Conservation (phyloP, 2,329 filamentous ascomycete species). For the Colletotrichum siamense region DNA sequence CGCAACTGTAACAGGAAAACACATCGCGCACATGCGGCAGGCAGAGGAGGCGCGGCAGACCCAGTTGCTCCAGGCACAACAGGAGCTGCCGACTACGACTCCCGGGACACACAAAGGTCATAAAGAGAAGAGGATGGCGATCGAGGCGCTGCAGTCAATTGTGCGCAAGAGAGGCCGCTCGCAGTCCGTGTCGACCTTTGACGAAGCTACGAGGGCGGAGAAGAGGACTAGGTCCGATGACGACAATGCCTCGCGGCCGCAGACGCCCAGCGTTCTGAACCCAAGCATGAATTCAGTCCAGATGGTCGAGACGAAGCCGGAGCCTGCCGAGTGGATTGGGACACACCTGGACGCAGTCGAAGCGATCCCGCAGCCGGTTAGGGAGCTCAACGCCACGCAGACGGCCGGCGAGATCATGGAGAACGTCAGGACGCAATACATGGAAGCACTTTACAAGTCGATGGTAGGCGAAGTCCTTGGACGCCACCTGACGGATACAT, state of each 20-base stretch:
- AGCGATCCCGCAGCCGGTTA: constrained; percentile 4
- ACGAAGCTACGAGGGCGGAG: constrained; percentile 26
- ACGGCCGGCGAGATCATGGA: constrained; percentile 61
- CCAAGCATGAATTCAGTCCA: not conserved
- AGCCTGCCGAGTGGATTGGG: constrained; percentile 3
- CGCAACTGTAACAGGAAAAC: constrained; percentile 52
- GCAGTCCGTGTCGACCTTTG: constrained; percentile 44
- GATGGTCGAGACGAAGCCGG: not conserved
- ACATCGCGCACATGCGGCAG: constrained; percentile 31
- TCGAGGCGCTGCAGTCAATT: constrained; percentile 65
- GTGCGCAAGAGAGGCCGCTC: constrained; percentile 58
- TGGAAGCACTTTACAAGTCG: constrained; percentile 67
- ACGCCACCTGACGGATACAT: constrained; percentile 26
- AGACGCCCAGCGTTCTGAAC: constrained; percentile 65
- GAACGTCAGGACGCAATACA: constrained; percentile 63
- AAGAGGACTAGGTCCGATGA: constrained; percentile 21
- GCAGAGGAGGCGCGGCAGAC: constrained; percentile 21
- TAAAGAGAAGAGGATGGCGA: constrained; percentile 63
- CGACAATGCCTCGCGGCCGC: constrained; percentile 71
- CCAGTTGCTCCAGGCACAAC: not conserved
- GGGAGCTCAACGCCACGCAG: constrained; percentile 34
- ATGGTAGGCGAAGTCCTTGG: constrained; percentile 50
- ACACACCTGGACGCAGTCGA: constrained; percentile 24
- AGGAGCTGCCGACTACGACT: constrained; percentile 39
- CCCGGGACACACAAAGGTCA: constrained; percentile 52